Base-by-base conservation (phyloP, 2,329 filamentous ascomycete species). In the Epichloe typhina region DNA sequence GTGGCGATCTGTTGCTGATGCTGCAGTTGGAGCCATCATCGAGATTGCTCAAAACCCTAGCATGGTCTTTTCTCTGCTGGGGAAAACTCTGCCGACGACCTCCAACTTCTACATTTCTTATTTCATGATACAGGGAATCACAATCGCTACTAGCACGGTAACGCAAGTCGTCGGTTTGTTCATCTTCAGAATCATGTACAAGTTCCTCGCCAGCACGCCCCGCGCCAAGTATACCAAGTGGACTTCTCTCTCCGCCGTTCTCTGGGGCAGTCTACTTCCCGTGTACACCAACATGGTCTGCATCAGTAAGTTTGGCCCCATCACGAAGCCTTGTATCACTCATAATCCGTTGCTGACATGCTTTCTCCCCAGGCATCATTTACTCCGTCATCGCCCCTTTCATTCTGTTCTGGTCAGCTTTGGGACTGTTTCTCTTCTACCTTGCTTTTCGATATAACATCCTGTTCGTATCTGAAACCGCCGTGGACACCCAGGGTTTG, bases 61-160 rank as follows among this genome's bases (percentile, higher is more conserved):
- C 6, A 66, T 67, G 1, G 78, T 82, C 23, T 81, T 88, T 0
- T 67, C 61, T 3, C 69, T 91, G 48, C 72, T 95, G 9, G 84
- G 88, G 1, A 63, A 72, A 9, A 82, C 85, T 47, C 73, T 98
- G 17, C 93, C 93, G 12, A 83, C 79, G 42, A 82, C 88, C 0
- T 90, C 89, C 55, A 97, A 95, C 70, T 94, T 97, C 62, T 98
- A 96, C 69, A 84, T 97, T 49, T 87, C 68, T 13, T 95, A 94
- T 69, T 90, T 95, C 57, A 80, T 95, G 40, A 73, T 95, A 1
- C 88, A 95, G 65, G 89, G 88, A 47, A 71, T 95, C 46, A 84
- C 82, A 0, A 80, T 90, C 56, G 83, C 87, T n/a, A 76, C 84
- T 0, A 76, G 80, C 49, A 80, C 83, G 12, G 66, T 95, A 12